These are phyloP conservation scores for Neospermospora avenae DNA, from an alignment of 2,329 filamentous ascomycete species.

Conservation along the genomic window DNA sequence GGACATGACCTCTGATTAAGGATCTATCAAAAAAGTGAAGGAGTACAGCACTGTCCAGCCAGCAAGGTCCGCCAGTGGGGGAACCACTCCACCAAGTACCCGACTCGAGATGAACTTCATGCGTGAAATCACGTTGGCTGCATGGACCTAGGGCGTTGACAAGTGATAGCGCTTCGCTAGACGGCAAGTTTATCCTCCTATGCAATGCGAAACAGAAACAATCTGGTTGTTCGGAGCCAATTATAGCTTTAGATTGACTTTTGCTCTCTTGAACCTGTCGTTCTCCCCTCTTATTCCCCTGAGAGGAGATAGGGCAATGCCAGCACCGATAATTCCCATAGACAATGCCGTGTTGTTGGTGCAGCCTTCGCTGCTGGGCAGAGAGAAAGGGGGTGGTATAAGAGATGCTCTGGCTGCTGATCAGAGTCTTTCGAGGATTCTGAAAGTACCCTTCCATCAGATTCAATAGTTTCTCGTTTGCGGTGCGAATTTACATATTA, in stretches of 20 bases:
- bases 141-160: background rate
- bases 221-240: slow-evolving; percentile 15
- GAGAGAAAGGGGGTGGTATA: background rate
- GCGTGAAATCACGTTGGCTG: slow-evolving; percentile 5
- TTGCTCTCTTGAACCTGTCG: background rate
- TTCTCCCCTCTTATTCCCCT: background rate
- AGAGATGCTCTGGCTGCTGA: background rate
- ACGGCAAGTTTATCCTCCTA: background rate
- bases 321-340: slow-evolving; percentile 12
- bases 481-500: slow-evolving; percentile 3
- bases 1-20: slow-evolving; percentile 12
- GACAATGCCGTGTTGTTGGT: slow-evolving; percentile 10
- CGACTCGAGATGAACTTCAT: slow-evolving; percentile 15
- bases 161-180: slow-evolving; percentile 2
- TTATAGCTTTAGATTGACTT: background rate
- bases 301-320: slow-evolving; percentile 3
- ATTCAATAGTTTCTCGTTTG: slow-evolving; percentile 3
- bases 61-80: background rate
- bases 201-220: slow-evolving; percentile 23
- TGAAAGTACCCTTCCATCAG: background rate
- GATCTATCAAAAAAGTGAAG: background rate
- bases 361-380: background rate
- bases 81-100: slow-evolving; percentile 5
- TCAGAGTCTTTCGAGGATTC: background rate
- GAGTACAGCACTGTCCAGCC: background rate